Conservation (phyloP, 179 eudicot genomes). For the Pouteria campechiana region DNA sequence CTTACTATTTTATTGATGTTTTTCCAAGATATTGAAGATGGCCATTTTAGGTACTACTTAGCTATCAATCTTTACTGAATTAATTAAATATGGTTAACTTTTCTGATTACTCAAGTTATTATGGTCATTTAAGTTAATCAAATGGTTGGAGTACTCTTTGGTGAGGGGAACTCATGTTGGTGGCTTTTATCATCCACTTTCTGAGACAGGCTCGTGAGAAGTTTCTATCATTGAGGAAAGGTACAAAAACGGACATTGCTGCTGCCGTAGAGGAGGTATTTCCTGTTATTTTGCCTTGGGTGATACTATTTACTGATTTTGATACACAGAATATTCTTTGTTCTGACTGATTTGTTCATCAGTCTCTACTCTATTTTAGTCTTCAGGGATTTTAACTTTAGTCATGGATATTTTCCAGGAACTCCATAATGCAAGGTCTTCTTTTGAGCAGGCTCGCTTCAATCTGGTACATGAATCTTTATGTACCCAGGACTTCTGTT, state of each 20-base stretch:
- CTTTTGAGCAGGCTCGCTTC: conserved; percentile 97
- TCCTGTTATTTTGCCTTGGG: neutral
- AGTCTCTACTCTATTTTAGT: conserved; percentile 8
- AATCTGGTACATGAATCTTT: conserved; percentile 47
- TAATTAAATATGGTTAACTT: no score
- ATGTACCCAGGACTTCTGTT: neutral
- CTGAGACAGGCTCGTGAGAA: conserved; percentile 84
- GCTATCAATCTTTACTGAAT: no score
- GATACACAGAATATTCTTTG: neutral
- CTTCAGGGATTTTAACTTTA: conserved; percentile 4
- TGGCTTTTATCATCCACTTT: no score
- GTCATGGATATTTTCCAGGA: conserved; percentile 53
- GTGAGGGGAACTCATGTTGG: no score
- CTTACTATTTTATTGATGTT: no score
- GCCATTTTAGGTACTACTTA: no score
- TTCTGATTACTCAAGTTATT: no score
- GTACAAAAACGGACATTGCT: conserved; percentile 87
- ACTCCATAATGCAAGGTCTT: conserved; percentile 81
- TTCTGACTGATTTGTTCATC: neutral
- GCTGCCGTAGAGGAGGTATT: conserved; percentile 76
- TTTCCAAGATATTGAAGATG: no score
- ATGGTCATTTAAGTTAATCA: no score
- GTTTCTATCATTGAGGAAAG: conserved; percentile 80
- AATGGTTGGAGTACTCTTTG: no score
- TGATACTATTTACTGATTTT: neutral